These are phyloP conservation scores for Eruca vesicaria DNA, from an alignment of 441 rosid genomes.

Conservation along the genomic window DNA sequence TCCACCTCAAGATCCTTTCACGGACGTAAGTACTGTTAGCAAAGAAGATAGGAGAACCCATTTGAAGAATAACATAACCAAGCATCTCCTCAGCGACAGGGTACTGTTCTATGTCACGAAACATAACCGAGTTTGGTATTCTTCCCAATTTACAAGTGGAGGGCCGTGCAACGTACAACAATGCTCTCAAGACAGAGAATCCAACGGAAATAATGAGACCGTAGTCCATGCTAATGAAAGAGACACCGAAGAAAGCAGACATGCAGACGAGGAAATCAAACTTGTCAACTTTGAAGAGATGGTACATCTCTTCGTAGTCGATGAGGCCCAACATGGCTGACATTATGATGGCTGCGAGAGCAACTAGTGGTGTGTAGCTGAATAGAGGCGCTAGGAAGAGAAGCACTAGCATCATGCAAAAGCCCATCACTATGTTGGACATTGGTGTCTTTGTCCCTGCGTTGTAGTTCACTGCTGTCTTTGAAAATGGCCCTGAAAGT, in stretches of 20 bases:
- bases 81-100: conserved; percentile 42
- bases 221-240: conserved; percentile 77
- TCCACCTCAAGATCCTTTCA: conserved; percentile 72
- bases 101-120: conserved; percentile 73
- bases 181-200: conserved; percentile 56
- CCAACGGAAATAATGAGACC: conserved; percentile 78
- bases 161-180: conserved; percentile 77
- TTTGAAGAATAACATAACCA: conserved; percentile 64
- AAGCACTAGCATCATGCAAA: conserved; percentile 78
- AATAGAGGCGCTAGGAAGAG: conserved; percentile 77
- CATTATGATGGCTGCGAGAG: conserved; percentile 81
- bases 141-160: conserved; percentile 65
- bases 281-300: conserved; percentile 73
- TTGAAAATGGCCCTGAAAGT: conserved; percentile 81
- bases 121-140: conserved; percentile 51
- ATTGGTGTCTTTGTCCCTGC: conserved; percentile 69
- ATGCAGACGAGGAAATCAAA: conserved; percentile 79
- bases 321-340: conserved; percentile 89
- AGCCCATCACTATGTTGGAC: conserved; percentile 78
- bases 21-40: conserved; percentile 71
- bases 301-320: conserved; percentile 55
- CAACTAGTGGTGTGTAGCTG: conserved; percentile 85
- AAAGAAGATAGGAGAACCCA: conserved; percentile 92
- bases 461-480: conserved; percentile 85
- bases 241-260: conserved; percentile 71